Evolutionary conservation across 495 filamentous ascomycete genomes (phyloP).

Genomic region (Neohortaea acidophila): DNA sequence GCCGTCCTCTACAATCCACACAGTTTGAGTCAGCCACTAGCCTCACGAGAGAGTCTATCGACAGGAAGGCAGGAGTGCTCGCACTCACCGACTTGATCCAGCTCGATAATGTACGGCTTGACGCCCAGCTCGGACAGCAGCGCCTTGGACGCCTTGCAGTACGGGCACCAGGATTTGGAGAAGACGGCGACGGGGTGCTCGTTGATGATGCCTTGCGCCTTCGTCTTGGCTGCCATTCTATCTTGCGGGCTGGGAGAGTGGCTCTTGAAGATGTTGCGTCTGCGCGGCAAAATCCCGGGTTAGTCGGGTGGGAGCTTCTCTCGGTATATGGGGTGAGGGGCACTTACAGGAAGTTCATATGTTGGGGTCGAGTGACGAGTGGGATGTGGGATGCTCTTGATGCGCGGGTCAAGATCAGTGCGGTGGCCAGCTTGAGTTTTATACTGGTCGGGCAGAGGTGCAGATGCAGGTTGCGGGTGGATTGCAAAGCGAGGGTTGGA

Average conservation of each 20-base stretch:
- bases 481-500: too few species aligned
- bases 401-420: too few species aligned
- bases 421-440: too few species aligned
- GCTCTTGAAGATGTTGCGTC: constrained; percentile 48
- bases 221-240: constrained; percentile 76
- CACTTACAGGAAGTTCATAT: too few species aligned
- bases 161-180: constrained; percentile 94
- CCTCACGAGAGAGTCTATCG: not conserved
- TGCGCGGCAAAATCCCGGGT: too few species aligned
- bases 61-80: too few species aligned
- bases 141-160: constrained; percentile 67
- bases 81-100: constrained; percentile 71
- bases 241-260: constrained; percentile 41
- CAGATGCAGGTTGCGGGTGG: too few species aligned
- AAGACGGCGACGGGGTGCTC: constrained; percentile 91
- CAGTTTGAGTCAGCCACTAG: not conserved
- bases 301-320: too few species aligned
- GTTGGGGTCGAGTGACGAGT: too few species aligned
- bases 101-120: constrained; percentile 60
- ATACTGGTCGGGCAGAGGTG: too few species aligned
- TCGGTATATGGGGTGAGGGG: too few species aligned
- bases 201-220: constrained; percentile 76
- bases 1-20: constrained; percentile 47
- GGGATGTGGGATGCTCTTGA: too few species aligned
- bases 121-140: constrained; percentile 54